A percentile compares a stretch with the other conserved stretches of the same genome.
These are phyloP conservation scores for Curvularia sp. DNA, from an alignment of 2,329 filamentous ascomycete genomes.

Conservation along the genomic window DNA sequence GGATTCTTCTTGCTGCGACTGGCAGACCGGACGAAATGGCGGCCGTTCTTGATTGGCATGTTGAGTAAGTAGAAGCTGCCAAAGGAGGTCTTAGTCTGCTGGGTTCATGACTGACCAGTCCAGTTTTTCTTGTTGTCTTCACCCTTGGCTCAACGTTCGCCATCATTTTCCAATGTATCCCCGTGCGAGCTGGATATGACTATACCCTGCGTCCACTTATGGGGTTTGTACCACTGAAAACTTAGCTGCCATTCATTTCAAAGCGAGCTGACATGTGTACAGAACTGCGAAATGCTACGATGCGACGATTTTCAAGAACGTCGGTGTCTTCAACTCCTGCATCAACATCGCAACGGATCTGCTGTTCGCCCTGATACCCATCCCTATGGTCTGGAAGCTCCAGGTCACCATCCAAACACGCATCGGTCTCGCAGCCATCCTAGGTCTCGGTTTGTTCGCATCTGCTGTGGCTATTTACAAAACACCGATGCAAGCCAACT, in stretches of 20 bases:
- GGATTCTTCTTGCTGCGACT: conserved; percentile 57
- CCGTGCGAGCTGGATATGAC: conserved; percentile 56
- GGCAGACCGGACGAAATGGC: conserved; percentile 40
- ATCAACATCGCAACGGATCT: conserved; percentile 52
- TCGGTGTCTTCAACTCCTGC: conserved; percentile 57
- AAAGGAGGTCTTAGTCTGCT: background rate
- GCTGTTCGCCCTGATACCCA: conserved; percentile 51
- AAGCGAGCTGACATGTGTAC: background rate
- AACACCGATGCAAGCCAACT: conserved; percentile 38
- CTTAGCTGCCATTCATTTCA: too few species aligned
- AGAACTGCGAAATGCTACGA: conserved; percentile 32
- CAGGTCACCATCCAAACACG: conserved; percentile 53
- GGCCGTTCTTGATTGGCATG: conserved; percentile 52
- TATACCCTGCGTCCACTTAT: conserved; percentile 29
- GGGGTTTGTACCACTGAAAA: conserved; percentile 17
- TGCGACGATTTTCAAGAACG: conserved; percentile 53
- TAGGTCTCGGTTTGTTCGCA: conserved; percentile 49
- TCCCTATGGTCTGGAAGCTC: conserved; percentile 53
- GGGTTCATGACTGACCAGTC: background rate
- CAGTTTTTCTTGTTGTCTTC: conserved; percentile 33
- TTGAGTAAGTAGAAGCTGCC: conserved; percentile 47
- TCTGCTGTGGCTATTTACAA: conserved; percentile 34
- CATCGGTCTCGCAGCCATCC: conserved; percentile 43
- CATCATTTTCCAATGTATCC: conserved; percentile 43
- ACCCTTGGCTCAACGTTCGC: conserved; percentile 33